Evolutionary conservation across 306 rosid species (phyloP).

Genomic region (Cucumis cinereus): DNA sequence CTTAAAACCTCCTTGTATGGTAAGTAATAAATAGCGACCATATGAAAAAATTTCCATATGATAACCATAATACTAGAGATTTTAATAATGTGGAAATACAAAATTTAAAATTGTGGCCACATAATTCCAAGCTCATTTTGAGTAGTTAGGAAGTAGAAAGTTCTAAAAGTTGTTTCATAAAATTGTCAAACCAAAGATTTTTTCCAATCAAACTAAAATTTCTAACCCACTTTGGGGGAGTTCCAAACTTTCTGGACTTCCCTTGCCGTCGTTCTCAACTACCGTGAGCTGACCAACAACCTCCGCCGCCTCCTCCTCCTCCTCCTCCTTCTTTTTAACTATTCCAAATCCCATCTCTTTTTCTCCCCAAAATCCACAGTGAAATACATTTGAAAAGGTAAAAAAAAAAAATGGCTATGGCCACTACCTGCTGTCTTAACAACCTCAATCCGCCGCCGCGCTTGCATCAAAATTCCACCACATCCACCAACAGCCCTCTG

Average conservation of each 20-base stretch:
- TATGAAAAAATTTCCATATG: too few species aligned
- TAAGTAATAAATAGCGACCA: too few species aligned
- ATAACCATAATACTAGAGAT: too few species aligned
- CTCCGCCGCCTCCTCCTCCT: neutral
- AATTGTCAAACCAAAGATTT: neutral
- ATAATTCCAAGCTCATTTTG: too few species aligned
- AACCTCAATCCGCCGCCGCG: neutral
- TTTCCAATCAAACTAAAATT: too few species aligned
- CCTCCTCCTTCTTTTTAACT: neutral
- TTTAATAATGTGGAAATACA: too few species aligned
- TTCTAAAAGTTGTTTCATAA: too few species aligned
- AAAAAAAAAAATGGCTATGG: too few species aligned
- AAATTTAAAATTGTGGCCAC: too few species aligned
- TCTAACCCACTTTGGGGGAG: neutral
- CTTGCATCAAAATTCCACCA: neutral
- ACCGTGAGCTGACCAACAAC: neutral
- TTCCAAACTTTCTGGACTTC: conserved; percentile 2
- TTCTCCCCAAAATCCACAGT: neutral
- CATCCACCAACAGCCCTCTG: neutral
- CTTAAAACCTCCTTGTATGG: too few species aligned
- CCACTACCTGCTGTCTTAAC: neutral
- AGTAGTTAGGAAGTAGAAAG: too few species aligned
- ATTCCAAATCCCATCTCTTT: neutral
- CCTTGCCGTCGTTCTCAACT: conserved; percentile 2
- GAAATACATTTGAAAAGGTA: neutral